Conservation (phyloP, 305 asterid genomes). For the Fraxinus xanthoxyloides region DNA sequence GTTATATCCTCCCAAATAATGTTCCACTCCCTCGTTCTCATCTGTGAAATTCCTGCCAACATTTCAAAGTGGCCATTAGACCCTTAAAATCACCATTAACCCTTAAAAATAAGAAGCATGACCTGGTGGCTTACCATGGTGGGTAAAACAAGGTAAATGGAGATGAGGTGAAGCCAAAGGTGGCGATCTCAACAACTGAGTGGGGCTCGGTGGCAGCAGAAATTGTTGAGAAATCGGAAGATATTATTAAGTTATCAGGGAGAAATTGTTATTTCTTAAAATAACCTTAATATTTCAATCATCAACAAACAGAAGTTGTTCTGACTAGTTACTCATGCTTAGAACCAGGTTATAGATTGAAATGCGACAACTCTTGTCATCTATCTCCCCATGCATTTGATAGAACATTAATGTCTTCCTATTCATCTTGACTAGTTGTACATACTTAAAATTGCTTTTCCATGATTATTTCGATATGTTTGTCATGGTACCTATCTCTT, state of each 20-base stretch:
- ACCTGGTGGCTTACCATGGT: neutral
- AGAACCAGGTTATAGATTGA: neutral
- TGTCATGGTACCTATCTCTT: neutral
- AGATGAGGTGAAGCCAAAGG: neutral
- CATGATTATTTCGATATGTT: neutral
- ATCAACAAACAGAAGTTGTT: neutral
- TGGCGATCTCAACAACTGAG: neutral
- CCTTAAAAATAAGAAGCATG: neutral
- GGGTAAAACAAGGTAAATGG: neutral
- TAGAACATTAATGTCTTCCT: neutral
- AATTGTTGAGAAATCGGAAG: neutral
- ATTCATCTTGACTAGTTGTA: neutral
- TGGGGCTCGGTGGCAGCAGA: neutral
- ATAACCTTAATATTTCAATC: neutral
- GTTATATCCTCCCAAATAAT: neutral
- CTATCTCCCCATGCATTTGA: neutral
- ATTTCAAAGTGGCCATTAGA: neutral
- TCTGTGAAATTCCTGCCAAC: neutral
- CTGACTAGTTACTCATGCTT: neutral
- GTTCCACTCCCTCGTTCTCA: neutral
- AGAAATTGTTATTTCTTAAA: neutral
- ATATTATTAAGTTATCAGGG: neutral
- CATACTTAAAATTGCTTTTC: neutral
- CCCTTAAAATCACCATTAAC: neutral
- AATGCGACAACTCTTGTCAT: neutral